Evolutionary conservation across 2,329 filamentous ascomycete species (phyloP).

Genomic region (Sordariomycetes sp.): DNA sequence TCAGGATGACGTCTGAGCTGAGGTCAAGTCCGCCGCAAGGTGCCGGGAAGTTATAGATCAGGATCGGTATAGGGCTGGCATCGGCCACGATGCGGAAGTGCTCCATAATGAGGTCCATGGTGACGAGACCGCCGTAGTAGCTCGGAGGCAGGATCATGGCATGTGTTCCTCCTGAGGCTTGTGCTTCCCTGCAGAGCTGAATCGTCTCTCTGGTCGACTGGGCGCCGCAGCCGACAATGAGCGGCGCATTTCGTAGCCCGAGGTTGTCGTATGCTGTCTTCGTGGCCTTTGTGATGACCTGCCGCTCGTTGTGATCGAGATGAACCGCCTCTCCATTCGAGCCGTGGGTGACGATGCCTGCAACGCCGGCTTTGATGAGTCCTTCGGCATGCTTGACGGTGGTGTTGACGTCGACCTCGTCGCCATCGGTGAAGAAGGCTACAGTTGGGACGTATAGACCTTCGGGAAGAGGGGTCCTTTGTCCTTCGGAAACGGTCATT

Average conservation of each 20-base stretch:
- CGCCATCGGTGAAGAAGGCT: constrained; percentile 48
- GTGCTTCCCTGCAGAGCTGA: constrained; percentile 55
- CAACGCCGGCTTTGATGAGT: constrained; percentile 53
- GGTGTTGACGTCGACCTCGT: constrained; percentile 44
- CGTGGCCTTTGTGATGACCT: constrained; percentile 51
- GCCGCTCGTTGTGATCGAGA: constrained; percentile 55
- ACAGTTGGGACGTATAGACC: constrained; percentile 56
- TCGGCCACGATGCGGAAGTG: constrained; percentile 57
- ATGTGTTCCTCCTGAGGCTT: constrained; percentile 54
- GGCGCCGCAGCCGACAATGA: constrained; percentile 63
- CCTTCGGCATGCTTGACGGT: constrained; percentile 44
- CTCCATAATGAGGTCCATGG: constrained; percentile 43
- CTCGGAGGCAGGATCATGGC: constrained; percentile 59
- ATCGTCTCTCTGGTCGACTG: constrained; percentile 61
- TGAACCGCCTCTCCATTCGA: constrained; percentile 70
- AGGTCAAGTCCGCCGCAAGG: constrained; percentile 49
- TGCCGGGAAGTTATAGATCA: constrained; percentile 57
- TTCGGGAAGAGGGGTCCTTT: too few species aligned
- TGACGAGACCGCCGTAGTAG: constrained; percentile 57
- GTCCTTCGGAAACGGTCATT: too few species aligned
- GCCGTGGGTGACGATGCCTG: constrained; percentile 60
- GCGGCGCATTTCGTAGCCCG: constrained; percentile 43
- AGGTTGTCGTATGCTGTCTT: constrained; percentile 49
- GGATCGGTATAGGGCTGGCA: constrained; percentile 44
- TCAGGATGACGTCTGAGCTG: constrained; percentile 44